Percentiles rank a stretch among this genome's conserved stretches.
phyloP scores from a whole-genome alignment of 345 rosid species.

The Luvunga scandens region DNA sequence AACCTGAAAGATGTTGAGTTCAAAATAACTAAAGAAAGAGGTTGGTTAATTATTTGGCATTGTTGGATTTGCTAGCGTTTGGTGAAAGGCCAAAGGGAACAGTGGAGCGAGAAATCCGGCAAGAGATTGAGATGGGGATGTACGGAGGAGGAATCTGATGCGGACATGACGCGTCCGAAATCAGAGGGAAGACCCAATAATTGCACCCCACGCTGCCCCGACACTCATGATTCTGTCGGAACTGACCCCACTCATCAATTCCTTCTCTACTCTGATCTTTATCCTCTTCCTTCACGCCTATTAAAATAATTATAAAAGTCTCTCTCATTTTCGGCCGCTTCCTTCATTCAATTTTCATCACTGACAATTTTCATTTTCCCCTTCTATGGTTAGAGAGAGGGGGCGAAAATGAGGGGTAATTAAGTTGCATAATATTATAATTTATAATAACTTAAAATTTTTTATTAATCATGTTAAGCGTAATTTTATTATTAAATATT shows the following conservation, averaged over 20 bases:
- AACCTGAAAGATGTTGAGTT: not conserved
- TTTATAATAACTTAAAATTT: no score
- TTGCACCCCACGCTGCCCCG: constrained; percentile 68
- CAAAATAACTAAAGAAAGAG: not conserved
- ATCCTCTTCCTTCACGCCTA: constrained; percentile 20
- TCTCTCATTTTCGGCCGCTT: constrained; percentile 1
- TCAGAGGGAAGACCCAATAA: constrained; percentile 58
- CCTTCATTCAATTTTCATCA: not conserved
- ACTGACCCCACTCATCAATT: constrained; percentile 10
- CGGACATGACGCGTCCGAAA: constrained; percentile 63
- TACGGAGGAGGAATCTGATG: constrained; percentile 66
- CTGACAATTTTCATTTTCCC: no score
- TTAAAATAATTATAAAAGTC: constrained; percentile 12
- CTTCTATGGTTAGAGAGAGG: no score
- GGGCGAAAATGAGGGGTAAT: no score
- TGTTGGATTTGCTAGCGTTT: not conserved
- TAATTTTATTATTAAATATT: no score
- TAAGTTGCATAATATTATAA: no score
- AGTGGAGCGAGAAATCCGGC: constrained; percentile 55
- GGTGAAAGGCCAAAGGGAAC: constrained; percentile 25
- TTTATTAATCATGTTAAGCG: no score
- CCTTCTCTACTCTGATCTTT: constrained; percentile 16
- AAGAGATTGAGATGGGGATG: constrained; percentile 24
- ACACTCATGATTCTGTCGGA: constrained; percentile 54
- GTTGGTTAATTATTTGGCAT: no score